A percentile compares a stretch with the other conserved stretches of the same genome.
Evolutionary conservation across 2,329 filamentous ascomycete genomes (phyloP).

Genomic region (Aspergillus hortae): DNA sequence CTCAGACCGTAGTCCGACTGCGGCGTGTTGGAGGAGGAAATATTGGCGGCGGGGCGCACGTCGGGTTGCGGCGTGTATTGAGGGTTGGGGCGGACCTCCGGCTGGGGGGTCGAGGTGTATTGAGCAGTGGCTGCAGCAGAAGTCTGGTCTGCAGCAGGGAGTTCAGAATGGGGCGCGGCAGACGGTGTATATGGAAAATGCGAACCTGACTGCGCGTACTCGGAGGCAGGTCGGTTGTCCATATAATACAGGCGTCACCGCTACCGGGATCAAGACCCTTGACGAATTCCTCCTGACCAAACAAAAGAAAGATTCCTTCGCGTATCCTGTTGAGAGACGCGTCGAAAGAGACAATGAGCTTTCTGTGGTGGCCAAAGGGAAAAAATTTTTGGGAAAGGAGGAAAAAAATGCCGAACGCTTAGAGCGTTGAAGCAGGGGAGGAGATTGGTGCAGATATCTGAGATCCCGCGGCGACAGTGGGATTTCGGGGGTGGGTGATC

Average conservation of each 20-base stretch:
- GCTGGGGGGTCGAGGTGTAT: slow-evolving; percentile 33
- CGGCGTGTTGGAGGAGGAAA: slow-evolving; percentile 75
- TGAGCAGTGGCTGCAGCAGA: slow-evolving; percentile 65
- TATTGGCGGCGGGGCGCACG: slow-evolving; percentile 63
- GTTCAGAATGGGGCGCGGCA: slow-evolving; percentile 71
- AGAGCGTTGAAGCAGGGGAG: slow-evolving; percentile 11
- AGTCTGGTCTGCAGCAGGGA: slow-evolving; percentile 79
- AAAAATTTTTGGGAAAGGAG: slow-evolving; percentile 2
- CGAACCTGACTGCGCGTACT: slow-evolving; percentile 88
- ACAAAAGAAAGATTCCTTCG: slow-evolving; percentile 9
- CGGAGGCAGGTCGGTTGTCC: slow-evolving; percentile 62
- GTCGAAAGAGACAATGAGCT: slow-evolving; percentile 30
- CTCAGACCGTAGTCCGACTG: slow-evolving; percentile 85
- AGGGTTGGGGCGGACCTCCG: slow-evolving; percentile 38
- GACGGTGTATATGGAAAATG: slow-evolving; percentile 55
- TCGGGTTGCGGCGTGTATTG: slow-evolving; percentile 83
- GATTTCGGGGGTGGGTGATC: slow-evolving; percentile 5
- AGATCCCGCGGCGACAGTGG: slow-evolving; percentile 11
- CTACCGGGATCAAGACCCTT: slow-evolving; percentile 17
- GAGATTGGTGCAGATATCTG: slow-evolving; percentile 9
- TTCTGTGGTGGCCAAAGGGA: slow-evolving; percentile 16
- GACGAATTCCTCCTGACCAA: slow-evolving; percentile 18
- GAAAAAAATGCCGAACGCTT: slow-evolving; percentile 11
- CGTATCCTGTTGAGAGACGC: slow-evolving; percentile 28
- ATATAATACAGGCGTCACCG: slow-evolving; percentile 44